phyloP scores from a whole-genome alignment of 2,329 filamentous ascomycete species.

The Colletotrichum brevisporum region DNA sequence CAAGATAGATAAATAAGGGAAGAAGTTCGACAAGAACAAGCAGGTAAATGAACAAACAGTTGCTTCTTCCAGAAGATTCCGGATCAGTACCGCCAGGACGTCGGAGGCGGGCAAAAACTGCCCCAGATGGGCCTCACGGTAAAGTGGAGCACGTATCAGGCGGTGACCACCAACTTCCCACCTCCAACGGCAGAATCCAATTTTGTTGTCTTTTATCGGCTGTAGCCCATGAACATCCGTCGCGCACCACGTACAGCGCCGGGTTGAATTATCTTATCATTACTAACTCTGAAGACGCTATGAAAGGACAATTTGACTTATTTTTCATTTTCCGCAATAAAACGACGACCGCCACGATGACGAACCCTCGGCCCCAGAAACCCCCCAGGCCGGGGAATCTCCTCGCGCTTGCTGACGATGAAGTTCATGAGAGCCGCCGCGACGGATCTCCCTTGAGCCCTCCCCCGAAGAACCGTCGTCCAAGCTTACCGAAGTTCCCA shows the following conservation, averaged over 20 bases:
- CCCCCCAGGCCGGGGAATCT: slow-evolving; percentile 75
- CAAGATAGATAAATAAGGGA: not conserved
- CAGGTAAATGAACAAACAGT: too few species aligned
- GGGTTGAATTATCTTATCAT: not conserved
- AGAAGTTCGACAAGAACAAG: too few species aligned
- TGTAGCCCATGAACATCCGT: not conserved
- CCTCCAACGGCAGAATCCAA: slow-evolving; percentile 33
- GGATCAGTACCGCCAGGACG: too few species aligned
- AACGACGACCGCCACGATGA: slow-evolving; percentile 41
- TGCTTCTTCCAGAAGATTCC: too few species aligned
- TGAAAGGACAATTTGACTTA: not conserved
- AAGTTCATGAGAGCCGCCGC: slow-evolving; percentile 94
- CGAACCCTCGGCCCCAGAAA: slow-evolving; percentile 64
- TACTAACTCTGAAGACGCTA: not conserved
- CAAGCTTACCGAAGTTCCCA: slow-evolving; percentile 76
- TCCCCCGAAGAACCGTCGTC: slow-evolving; percentile 64
- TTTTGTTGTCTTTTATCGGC: slow-evolving; percentile 18
- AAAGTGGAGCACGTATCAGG: slow-evolving; percentile 1
- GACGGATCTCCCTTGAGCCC: slow-evolving; percentile 62
- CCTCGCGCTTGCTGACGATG: slow-evolving; percentile 91
- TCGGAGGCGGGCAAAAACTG: not conserved
- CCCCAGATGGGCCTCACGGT: not conserved
- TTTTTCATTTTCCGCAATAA: too few species aligned
- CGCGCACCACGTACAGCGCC: not conserved
- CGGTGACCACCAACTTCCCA: slow-evolving; percentile 12